Evolutionary conservation across 257 asterid species (phyloP), one percentile per base, ranked within the genome.

Genomic region (Dorcoceras hygrometricum): DNA sequence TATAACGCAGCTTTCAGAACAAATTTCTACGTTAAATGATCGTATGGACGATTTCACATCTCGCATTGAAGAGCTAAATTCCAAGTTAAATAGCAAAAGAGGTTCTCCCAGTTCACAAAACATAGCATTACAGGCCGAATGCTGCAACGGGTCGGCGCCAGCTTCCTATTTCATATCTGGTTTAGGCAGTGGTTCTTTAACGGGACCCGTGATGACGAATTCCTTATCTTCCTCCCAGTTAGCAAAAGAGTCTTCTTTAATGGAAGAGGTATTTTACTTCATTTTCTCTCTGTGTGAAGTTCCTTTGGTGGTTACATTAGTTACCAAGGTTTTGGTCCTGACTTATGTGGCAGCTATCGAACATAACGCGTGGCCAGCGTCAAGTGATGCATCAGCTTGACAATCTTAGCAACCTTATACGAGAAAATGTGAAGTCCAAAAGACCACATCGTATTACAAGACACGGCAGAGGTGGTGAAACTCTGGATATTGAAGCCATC

Each of bases 21-120:
- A 91, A 66, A 89, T 95, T 24, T 85, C 95, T 4, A 84, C 93
- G 0, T 78, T 91, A 64, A 87, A 86, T 48, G 96, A 88, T 70
- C 82, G 99, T 59, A 86, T 95, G 89, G 96, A 95, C 69, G 98
- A 91, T 60, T 89, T 91, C 78, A 89, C 98, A 23, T 80, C 83
- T 66, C 76, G 76, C 48, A 72, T 95, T 34, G 97, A 91, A 70
- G 98, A 87, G 76, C 78, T 95, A 46, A 95, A 78, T 75, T 77
- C 91, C 29, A 89, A 86, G 85, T 60, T 95, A 69, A 69, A 73
- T n/a, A 78, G 79, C 67, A 83, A 78, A 75, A 74, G 70, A 66
- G 63, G 69, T 29, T 79, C 89, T 34, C 91, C 88, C 23, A 80
- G 82, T 71, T 54, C 84, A 53, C 94, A 80, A 70, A 85, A 76